A percentile compares a stretch with the other conserved stretches of the same genome.
These are phyloP conservation scores for Pseudogymnoascus sp. DNA, from an alignment of 2,329 filamentous ascomycete genomes.

Conservation along the genomic window DNA sequence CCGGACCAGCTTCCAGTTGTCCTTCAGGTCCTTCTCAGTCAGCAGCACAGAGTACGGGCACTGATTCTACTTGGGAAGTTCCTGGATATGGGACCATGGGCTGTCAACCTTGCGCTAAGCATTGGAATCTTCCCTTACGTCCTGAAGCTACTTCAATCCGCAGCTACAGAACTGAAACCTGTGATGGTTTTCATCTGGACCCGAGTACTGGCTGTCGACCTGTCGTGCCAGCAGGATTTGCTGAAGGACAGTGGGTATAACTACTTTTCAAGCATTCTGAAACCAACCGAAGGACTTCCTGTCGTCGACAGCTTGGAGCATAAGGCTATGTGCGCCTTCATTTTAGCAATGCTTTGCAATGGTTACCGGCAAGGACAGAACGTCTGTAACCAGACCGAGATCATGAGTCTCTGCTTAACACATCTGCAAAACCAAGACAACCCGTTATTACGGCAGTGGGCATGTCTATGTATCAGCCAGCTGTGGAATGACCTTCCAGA, in stretches of 20 bases:
- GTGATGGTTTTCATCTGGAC: slow-evolving; percentile 99
- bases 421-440: slow-evolving; percentile 84
- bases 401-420: slow-evolving; percentile 78
- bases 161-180: slow-evolving; percentile 87
- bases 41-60: slow-evolving; percentile 85
- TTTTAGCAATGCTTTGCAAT: slow-evolving; percentile 94
- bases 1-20: slow-evolving; percentile 96
- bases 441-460: slow-evolving; percentile 86
- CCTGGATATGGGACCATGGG: slow-evolving; percentile 92
- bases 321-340: slow-evolving; percentile 98
- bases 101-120: slow-evolving; percentile 92
- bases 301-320: slow-evolving; percentile 88
- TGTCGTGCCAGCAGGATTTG: slow-evolving; percentile 85
- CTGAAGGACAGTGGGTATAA: slow-evolving; percentile 96
- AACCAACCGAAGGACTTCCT: slow-evolving; percentile 73
- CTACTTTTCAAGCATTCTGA: slow-evolving; percentile 91
- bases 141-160: slow-evolving; percentile 91
- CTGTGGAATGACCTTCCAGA: slow-evolving; percentile 87
- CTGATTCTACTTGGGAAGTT: slow-evolving; percentile 90
- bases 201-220: slow-evolving; percentile 86
- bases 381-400: slow-evolving; percentile 82
- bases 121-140: slow-evolving; percentile 99
- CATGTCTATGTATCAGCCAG: slow-evolving; percentile 89
- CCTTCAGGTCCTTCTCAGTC: slow-evolving; percentile 88
- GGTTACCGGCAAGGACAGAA: slow-evolving; percentile 86